Evolutionary conservation across 345 rosid species (phyloP).

Genomic region (Corymbia maculata): DNA sequence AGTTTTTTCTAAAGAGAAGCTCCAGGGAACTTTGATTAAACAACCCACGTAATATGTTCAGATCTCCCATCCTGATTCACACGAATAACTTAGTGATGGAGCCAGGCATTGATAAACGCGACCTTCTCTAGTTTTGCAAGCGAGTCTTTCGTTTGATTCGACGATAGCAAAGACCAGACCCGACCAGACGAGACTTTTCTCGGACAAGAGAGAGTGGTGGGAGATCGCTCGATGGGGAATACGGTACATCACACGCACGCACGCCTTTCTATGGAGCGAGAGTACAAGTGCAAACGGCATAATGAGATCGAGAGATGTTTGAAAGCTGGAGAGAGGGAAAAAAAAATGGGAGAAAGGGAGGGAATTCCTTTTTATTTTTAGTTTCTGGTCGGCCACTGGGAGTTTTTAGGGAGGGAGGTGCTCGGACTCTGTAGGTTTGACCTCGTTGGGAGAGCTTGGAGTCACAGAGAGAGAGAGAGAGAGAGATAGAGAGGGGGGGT

Average conservation of each 20-base stretch:
- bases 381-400: slow-evolving; percentile 1
- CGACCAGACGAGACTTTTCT: not conserved
- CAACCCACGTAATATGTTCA: not conserved
- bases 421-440: not conserved
- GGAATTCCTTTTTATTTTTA: not conserved
- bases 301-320: not conserved
- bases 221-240: not conserved
- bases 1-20: not conserved
- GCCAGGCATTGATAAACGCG: not conserved
- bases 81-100: not conserved
- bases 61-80: not conserved
- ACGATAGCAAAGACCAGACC: not conserved
- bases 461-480: not conserved
- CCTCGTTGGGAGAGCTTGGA: not conserved
- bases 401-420: not conserved
- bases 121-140: not conserved
- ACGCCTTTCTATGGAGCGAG: not conserved
- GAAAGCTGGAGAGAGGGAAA: not conserved
- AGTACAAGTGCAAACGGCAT: not conserved
- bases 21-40: not conserved
- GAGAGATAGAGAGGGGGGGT: not conserved
- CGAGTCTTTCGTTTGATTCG: not conserved
- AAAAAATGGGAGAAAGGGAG: not conserved
- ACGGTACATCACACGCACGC: not conserved
- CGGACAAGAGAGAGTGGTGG: not conserved